Percentiles rank a stretch among this genome's conserved stretches.
phyloP scores from a whole-genome alignment of 257 asterid genomes.

The Nicotiana otophora region DNA sequence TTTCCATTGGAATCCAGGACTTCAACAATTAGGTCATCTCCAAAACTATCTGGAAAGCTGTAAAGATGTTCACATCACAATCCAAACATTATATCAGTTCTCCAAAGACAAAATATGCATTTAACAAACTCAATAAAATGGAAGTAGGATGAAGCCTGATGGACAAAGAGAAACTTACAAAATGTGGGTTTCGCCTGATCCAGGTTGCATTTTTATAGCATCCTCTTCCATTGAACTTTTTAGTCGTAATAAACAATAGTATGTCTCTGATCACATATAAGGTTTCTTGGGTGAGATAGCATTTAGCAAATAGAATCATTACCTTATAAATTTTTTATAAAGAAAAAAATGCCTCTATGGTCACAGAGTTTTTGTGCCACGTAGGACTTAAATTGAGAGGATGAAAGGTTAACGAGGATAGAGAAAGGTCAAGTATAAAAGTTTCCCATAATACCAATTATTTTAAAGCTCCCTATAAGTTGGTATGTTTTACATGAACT shows the following conservation, averaged over 20 bases:
- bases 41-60: slow-evolving; percentile 56
- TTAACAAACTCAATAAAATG: not conserved
- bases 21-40: slow-evolving; percentile 46
- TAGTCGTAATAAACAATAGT: slow-evolving; percentile 36
- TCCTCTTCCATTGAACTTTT: slow-evolving; percentile 54
- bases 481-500: not conserved
- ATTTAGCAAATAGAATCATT: not conserved
- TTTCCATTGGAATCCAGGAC: slow-evolving; percentile 45
- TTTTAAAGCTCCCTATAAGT: too few relatives aligned
- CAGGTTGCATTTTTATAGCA: slow-evolving; percentile 44
- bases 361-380: not conserved
- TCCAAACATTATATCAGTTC: not conserved
- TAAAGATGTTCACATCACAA: slow-evolving; percentile 18
- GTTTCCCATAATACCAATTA: not conserved
- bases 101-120: slow-evolving; percentile 7
- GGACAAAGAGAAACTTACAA: slow-evolving; percentile 30
- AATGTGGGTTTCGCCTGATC: slow-evolving; percentile 43
- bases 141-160: not conserved
- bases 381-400: not conserved
- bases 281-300: slow-evolving; percentile 4
- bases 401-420: not conserved
- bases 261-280: slow-evolving; percentile 30
- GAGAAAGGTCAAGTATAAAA: not conserved
- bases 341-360: not conserved
- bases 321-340: not conserved